Percentiles rank a stretch among this genome's conserved stretches.
These are phyloP conservation scores for Bipolaris zeicola DNA, from an alignment of 2,329 filamentous ascomycete species.

Conservation along the genomic window DNA sequence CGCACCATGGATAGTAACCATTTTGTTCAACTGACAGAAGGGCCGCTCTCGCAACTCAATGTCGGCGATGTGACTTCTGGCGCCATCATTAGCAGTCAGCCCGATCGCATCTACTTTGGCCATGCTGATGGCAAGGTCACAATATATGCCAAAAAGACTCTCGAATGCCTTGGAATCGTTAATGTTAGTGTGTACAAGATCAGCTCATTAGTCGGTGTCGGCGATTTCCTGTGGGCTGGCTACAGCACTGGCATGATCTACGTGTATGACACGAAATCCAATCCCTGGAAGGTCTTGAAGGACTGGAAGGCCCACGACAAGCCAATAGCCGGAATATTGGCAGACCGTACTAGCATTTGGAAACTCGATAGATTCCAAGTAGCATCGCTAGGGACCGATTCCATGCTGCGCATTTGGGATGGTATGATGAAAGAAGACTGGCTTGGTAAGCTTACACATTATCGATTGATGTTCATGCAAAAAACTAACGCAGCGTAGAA, in stretches of 20 bases:
- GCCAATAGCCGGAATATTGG: constrained; percentile 76
- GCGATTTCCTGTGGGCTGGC: constrained; percentile 85
- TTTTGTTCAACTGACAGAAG: constrained; percentile 76
- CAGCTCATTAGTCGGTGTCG: constrained; percentile 80
- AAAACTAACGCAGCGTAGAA: constrained; percentile 57
- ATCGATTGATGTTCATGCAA: neutral
- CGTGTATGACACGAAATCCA: constrained; percentile 81
- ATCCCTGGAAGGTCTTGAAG: constrained; percentile 90
- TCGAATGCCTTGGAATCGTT: constrained; percentile 76
- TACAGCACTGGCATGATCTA: constrained; percentile 95
- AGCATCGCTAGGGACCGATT: constrained; percentile 84
- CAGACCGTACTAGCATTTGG: constrained; percentile 83
- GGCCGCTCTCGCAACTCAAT: constrained; percentile 71
- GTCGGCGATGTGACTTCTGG: constrained; percentile 89
- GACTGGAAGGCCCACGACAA: constrained; percentile 93
- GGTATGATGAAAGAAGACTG: constrained; percentile 92
- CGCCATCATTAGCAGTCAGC: constrained; percentile 73
- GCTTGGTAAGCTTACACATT: constrained; percentile 62
- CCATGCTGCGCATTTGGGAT: constrained; percentile 85
- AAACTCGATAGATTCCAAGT: constrained; percentile 84
- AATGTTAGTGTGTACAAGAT: constrained; percentile 96
- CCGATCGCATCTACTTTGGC: constrained; percentile 84
- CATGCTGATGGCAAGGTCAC: constrained; percentile 93
- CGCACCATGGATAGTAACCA: constrained; percentile 71
- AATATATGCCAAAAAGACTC: constrained; percentile 82